Base-by-base conservation (phyloP, 192 early-diverging fungal genomes). In the Podila clonocystis region DNA sequence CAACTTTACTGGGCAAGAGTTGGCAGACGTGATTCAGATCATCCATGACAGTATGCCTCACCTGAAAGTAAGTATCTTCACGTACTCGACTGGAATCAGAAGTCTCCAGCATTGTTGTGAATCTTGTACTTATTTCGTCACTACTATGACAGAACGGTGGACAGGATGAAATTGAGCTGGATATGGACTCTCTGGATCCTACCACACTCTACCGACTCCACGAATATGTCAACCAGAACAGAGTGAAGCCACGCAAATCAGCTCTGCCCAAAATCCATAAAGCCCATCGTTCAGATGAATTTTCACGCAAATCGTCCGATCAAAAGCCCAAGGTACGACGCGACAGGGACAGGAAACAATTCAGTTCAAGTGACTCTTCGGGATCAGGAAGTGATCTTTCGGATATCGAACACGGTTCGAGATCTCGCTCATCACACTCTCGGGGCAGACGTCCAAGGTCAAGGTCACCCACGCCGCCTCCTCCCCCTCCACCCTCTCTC, bases 101-200 rank as follows among this genome's bases (percentile, higher is more conserved):
- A 45, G 41, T 45, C 41, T 45, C 41, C 41, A 29, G 28, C 41
- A n/a, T 11, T 19, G 36, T 34, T 49, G 38, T 26, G 28, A 17
- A 9, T 31, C 60, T 26, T 45, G 13, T 45, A 45, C 41, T 45
- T 15, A 45, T 45, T 45, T 45, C 15, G 2, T 45, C 20, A 75
- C 2, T 34, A 19, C 60, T 64, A 50, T n/a, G 36, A 52, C 65
- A 84, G 83, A 74, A 65, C 59, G 83, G 85, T 28, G 89, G 87
- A 8, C 89, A 93, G 61, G 94, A 95, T 41, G 97, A 98, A 77
- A 96, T 98, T 68, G 97, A 98, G 78, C 86, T 99, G 66, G 98
- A 99, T 68, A 98, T 99, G 82, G 96, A 97, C 70, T 87, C 94
- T 0, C 83, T 98, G 55, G 93, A 95, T 76, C 88, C 91, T 62